Conservation (phyloP, 345 rosid species). For the Geranium brycei region DNA sequence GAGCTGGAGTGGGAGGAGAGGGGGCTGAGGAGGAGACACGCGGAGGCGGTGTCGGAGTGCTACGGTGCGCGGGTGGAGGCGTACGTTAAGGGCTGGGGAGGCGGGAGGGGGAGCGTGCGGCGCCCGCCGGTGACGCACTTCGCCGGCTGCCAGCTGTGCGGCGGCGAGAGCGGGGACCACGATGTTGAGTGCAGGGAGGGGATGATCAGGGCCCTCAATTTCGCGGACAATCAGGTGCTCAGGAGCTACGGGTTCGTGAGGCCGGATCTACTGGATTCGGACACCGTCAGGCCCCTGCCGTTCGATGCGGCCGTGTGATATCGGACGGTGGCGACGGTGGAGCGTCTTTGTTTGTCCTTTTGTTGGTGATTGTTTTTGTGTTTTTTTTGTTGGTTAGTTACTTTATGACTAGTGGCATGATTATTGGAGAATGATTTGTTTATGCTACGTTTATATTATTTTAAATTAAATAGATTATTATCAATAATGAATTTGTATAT, state of each 20-base stretch:
- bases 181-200: constrained; percentile 62
- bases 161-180: constrained; percentile 12
- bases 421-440: too few relatives aligned
- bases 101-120: constrained; percentile 47
- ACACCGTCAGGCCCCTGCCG: constrained; percentile 41
- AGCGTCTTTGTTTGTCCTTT: too few relatives aligned
- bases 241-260: constrained; percentile 65
- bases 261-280: constrained; percentile 47
- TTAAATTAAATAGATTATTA: too few relatives aligned
- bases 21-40: constrained; percentile 59
- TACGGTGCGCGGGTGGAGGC: constrained; percentile 54
- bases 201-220: constrained; percentile 79
- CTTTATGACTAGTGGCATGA: too few relatives aligned
- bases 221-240: constrained; percentile 92
- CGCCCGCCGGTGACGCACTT: constrained; percentile 82
- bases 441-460: too few relatives aligned
- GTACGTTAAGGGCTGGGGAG: constrained; percentile 34
- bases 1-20: constrained; percentile 36
- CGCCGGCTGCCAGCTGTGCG: constrained; percentile 89
- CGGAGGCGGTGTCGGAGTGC: constrained; percentile 67
- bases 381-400: too few relatives aligned
- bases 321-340: too few relatives aligned
- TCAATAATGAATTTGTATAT: too few relatives aligned
- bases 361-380: too few relatives aligned
- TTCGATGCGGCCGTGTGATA: constrained; percentile 47